These are phyloP conservation scores for Strobilomyces dryophilus DNA, from an alignment of 768 basidiomycete species.

Conservation along the genomic window DNA sequence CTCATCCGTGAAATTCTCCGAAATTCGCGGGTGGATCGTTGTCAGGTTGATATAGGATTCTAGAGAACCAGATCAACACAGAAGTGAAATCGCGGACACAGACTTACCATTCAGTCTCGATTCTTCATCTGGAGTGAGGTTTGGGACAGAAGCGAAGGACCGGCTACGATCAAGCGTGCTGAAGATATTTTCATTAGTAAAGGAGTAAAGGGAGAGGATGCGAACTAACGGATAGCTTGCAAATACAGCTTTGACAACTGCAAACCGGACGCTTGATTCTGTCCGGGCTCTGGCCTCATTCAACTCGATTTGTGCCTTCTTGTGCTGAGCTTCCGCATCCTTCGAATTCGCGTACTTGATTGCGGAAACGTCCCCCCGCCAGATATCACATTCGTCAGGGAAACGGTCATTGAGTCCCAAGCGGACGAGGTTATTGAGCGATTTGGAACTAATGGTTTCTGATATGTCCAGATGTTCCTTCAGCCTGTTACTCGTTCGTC, in stretches of 20 bases:
- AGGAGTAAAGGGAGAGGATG: neutral
- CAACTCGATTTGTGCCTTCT: slow-evolving; percentile 10
- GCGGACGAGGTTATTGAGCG: slow-evolving; percentile 27
- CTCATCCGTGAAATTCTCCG: slow-evolving; percentile 18
- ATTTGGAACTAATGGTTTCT: slow-evolving; percentile 19
- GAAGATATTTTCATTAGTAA: neutral
- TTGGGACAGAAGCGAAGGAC: slow-evolving; percentile 11
- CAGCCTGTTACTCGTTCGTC: slow-evolving; percentile 15
- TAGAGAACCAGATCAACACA: neutral
- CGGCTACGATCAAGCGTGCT: slow-evolving; percentile 19
- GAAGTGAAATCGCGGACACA: neutral
- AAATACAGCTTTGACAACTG: slow-evolving; percentile 27
- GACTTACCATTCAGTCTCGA: slow-evolving; percentile 10
- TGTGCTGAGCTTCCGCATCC: slow-evolving; percentile 3
- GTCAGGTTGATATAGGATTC: slow-evolving; percentile 17
- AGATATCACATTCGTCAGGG: slow-evolving; percentile 20
- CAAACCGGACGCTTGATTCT: slow-evolving; percentile 19
- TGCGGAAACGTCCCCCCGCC: slow-evolving; percentile 15
- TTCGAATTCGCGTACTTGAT: neutral
- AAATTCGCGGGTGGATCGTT: slow-evolving; percentile 15
- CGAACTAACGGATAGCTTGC: slow-evolving; percentile 20
- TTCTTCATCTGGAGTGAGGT: slow-evolving; percentile 15
- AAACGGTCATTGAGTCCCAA: slow-evolving; percentile 32
- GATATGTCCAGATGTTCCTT: slow-evolving; percentile 26
- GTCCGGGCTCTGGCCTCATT: slow-evolving; percentile 9